Conservation (phyloP, 228 moss, liverwort and hornwort genomes). For the Sphagnum magellanicum region DNA sequence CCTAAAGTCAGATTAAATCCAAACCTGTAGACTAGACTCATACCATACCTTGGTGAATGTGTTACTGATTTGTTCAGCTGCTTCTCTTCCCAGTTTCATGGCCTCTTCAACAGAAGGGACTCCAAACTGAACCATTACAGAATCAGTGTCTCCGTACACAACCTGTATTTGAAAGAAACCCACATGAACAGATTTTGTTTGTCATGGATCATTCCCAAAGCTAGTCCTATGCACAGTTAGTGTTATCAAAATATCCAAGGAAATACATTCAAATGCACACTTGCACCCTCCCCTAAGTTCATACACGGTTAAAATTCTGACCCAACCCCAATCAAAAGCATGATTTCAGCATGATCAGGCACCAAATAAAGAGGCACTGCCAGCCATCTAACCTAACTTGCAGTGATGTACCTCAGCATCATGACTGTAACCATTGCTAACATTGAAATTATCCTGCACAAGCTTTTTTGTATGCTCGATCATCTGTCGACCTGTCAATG, state of each 20-base stretch:
- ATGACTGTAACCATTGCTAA: constrained; percentile 67
- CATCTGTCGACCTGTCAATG: constrained; percentile 76
- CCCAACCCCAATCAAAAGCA: too few species aligned
- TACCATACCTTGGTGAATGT: constrained; percentile 79
- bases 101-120: constrained; percentile 85
- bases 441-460: constrained; percentile 85
- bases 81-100: constrained; percentile 91
- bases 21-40: not conserved
- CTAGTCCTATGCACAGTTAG: too few species aligned
- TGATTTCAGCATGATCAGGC: too few species aligned
- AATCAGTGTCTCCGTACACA: constrained; percentile 99
- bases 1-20: too few species aligned
- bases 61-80: constrained; percentile 88
- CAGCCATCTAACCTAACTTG: not conserved
- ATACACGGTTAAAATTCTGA: too few species aligned
- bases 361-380: too few species aligned
- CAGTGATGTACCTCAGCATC: constrained; percentile 64
- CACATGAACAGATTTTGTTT: not conserved
- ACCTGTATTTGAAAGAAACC: constrained; percentile 42
- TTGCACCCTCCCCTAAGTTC: too few species aligned
- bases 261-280: too few species aligned
- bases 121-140: constrained; percentile 99
- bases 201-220: too few species aligned
- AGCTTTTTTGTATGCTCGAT: constrained; percentile 96
- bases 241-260: too few species aligned